phyloP scores from a whole-genome alignment of 2,329 filamentous ascomycete species.

The Colletotrichum kahawae region DNA sequence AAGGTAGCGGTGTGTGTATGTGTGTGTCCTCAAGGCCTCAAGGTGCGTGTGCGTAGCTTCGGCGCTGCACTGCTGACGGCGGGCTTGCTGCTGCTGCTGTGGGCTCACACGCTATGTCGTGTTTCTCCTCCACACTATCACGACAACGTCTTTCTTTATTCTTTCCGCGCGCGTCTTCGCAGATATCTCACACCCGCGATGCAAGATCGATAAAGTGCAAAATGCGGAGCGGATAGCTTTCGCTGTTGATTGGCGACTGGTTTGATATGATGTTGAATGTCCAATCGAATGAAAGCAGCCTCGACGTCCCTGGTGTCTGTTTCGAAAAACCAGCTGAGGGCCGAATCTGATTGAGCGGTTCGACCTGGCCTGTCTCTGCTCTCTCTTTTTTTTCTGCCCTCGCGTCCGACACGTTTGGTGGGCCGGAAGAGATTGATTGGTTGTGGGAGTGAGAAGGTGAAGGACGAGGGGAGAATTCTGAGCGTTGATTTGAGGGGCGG shows the following conservation, averaged over 20 bases:
- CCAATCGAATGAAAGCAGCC: slow-evolving; percentile 14
- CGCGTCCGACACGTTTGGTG: slow-evolving; percentile 33
- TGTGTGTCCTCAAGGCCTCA: neutral
- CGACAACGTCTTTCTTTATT: neutral
- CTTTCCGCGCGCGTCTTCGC: neutral
- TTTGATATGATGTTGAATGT: slow-evolving; percentile 3
- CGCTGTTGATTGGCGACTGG: slow-evolving; percentile 15
- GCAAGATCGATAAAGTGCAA: slow-evolving; percentile 19
- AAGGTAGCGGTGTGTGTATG: neutral
- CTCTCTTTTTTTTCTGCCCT: slow-evolving; percentile 20
- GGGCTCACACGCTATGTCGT: neutral
- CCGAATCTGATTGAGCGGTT: slow-evolving; percentile 35
- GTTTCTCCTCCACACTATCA: neutral
- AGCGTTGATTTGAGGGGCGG: slow-evolving; percentile 58
- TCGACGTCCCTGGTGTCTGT: slow-evolving; percentile 12
- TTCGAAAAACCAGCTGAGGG: slow-evolving; percentile 13
- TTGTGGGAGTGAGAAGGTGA: slow-evolving; percentile 48
- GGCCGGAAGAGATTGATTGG: slow-evolving; percentile 53
- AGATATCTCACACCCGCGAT: slow-evolving; percentile 4
- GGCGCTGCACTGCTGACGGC: neutral
- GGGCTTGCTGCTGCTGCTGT: neutral
- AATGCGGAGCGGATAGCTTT: slow-evolving; percentile 16
- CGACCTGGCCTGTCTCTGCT: slow-evolving; percentile 20
- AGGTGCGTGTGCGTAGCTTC: neutral
- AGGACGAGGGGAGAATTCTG: slow-evolving; percentile 48